Evolutionary conservation across 2,329 filamentous ascomycete species (phyloP).

Genomic region (Colletotrichum plurivorum): DNA sequence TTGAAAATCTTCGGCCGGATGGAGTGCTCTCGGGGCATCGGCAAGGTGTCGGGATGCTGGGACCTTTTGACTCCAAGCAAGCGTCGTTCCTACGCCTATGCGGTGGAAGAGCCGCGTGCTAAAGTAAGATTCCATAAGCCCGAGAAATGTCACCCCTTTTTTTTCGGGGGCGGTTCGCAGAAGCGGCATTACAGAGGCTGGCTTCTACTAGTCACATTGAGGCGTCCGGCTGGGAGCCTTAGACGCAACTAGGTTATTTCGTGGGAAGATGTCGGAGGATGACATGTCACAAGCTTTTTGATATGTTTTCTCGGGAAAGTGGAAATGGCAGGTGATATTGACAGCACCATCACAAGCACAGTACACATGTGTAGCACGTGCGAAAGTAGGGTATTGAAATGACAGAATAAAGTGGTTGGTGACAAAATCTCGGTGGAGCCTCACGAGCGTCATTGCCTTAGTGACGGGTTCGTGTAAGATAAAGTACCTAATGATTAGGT

Average conservation of each 20-base stretch:
- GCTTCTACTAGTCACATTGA: conserved; percentile 1
- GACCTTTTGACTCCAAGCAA: conserved; percentile 11
- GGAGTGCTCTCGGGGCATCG: conserved; percentile 28
- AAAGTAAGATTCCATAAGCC: conserved; percentile 11
- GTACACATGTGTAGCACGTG: too few species aligned
- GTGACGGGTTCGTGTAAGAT: conserved; percentile 27
- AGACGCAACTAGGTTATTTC: conserved; percentile 7
- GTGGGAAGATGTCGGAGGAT: conserved; percentile 4
- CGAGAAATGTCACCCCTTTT: conserved; percentile 8
- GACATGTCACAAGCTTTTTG: conserved; percentile 10
- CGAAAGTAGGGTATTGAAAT: too few species aligned
- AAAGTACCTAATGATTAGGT: conserved; percentile 21
- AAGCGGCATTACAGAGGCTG: conserved; percentile 12
- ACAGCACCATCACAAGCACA: too few species aligned
- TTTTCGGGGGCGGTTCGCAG: conserved; percentile 25
- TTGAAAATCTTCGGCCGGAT: conserved; percentile 24
- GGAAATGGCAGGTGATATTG: conserved; percentile 1
- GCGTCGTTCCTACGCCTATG: neutral
- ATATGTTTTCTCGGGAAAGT: neutral
- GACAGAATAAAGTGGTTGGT: conserved; percentile 5
- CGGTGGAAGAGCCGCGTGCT: neutral
- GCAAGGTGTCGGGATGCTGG: conserved; percentile 25
- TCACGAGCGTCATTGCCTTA: neutral
- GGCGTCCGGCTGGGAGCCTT: neutral
- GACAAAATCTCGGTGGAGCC: conserved; percentile 9